Base-by-base conservation (phyloP, 805 yeast genomes). In the Lachancea nothofagi region DNA sequence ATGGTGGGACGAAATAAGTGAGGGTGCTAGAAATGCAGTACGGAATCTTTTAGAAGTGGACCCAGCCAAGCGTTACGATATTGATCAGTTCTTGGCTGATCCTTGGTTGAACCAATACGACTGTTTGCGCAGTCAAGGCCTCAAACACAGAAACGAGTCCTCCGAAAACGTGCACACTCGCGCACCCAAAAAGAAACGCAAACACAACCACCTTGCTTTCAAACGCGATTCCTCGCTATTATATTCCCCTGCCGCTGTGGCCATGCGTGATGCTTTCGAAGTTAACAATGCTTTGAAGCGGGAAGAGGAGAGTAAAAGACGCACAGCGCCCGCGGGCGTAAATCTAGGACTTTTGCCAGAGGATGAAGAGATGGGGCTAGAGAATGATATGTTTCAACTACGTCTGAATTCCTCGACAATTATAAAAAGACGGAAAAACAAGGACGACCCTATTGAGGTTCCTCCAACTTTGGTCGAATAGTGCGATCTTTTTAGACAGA, bases 1-100 rank as follows among this genome's bases (percentile, higher is more conserved):
- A 1, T 84, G 95, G 95, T 84, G 93, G 86, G 93, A 83, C 61
- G 94, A 84, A 56, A 80, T 84, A 25, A 71, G 81, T 36, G 62
- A 57, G 28, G 86, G 78, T 26, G 89, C 88, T 20, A 84, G 83
- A 54, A 72, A 73, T 50, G 71, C 84, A 51, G 84, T 84, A 10
- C 62, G 73, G 3, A 77, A 74, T 51, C 68, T 84, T 59, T 66
- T 84, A 46, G 79, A 80, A 20, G 82, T 81, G 12, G 78, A 84
- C 56, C 89, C 93, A 1, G 66, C 67, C 9, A 72, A 71, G 38
- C 69, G 95, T 51, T 82, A 80, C 47, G 75, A 83, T 2, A 72
- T 83, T 31, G 80, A 79, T 34, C 80, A 83, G 45, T 67, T 84
- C 21, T 66, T 83, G 49, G 58, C 67, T 13, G 89, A 84, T 57